Base-by-base conservation (phyloP, 2,329 filamentous ascomycete species). In the Alternaria postmessia region DNA sequence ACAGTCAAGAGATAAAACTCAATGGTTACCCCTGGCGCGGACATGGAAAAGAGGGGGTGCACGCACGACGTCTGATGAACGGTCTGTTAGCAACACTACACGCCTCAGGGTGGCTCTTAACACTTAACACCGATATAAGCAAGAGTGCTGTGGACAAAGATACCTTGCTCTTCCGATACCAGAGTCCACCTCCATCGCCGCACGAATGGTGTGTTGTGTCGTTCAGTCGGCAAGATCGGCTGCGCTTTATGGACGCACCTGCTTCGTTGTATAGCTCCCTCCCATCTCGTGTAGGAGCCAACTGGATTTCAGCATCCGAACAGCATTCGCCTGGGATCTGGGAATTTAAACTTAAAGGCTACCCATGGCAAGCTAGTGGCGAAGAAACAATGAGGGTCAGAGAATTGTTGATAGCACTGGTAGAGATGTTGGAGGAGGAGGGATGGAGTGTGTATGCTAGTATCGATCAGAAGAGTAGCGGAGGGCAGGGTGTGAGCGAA, bases 401-500 rank as follows among this genome's bases (percentile, higher is more conserved):
- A 24, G 60, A 75, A 51, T 51, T 80, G 47, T 48, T 81, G 38
- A 62, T 81, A 60, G 72, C 59, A 39, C 61, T 81, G 60, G 26
- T 59, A 36, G 56, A 59, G 43, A 48, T 58, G 56, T 26, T 58
- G 42, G 80, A 80, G 59, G 64, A 63, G 4, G 69, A 77, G 51
- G 79, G 79, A 1, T 81, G 78, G 73, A 75, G 72, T 47, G 69
- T 80, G 14, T 81, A 81, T 67, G 76, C 77, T 2, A 78, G 77
- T 58, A 68, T 81, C 28, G 75, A 79, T 58, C 76, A 80, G 59
- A 69, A 56, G 56, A 65, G 22, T 44, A 44, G 48, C 38, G 65
- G 41, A 28, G 70, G 44, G 7, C 66, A 64, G 54, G 67, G 66
- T 9, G 32, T 49, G 22, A 66, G 51, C 14, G 63, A 71, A 54